phyloP scores from a whole-genome alignment of 2,329 filamentous ascomycete species.

The Drechslerella dactyloides region DNA sequence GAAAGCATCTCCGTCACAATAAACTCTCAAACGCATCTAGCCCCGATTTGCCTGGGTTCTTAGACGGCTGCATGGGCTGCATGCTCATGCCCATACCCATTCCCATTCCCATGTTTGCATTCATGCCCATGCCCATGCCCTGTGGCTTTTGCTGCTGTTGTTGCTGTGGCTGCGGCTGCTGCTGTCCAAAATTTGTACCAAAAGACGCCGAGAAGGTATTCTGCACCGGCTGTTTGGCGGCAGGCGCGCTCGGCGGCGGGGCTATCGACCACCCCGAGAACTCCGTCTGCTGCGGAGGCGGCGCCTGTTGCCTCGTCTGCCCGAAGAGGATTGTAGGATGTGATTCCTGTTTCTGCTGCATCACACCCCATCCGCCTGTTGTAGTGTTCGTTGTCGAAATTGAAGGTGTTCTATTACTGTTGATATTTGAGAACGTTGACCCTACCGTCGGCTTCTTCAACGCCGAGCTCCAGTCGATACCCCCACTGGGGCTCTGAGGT shows the following conservation, averaged over 20 bases:
- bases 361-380: slow-evolving; percentile 33
- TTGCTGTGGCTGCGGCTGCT: slow-evolving; percentile 61
- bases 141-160: slow-evolving; percentile 32
- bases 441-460: slow-evolving; percentile 30
- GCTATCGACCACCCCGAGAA: slow-evolving; percentile 58
- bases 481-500: slow-evolving; percentile 19
- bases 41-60: slow-evolving; percentile 57
- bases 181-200: slow-evolving; percentile 9
- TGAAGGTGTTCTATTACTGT: slow-evolving; percentile 11
- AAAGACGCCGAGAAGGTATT: slow-evolving; percentile 20
- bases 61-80: slow-evolving; percentile 64
- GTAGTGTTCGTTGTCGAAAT: slow-evolving; percentile 17
- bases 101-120: slow-evolving; percentile 61
- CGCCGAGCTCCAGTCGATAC: slow-evolving; percentile 53
- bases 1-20: slow-evolving; percentile 58
- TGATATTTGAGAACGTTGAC: slow-evolving; percentile 14
- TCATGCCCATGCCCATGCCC: slow-evolving; percentile 61
- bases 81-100: slow-evolving; percentile 61
- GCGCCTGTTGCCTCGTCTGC: slow-evolving; percentile 51
- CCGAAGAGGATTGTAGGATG: slow-evolving; percentile 52
- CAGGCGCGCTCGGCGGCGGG: slow-evolving; percentile 53
- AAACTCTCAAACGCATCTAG: slow-evolving; percentile 67
- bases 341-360: slow-evolving; percentile 44
- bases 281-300: slow-evolving; percentile 46
- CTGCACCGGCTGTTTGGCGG: not conserved